Evolutionary conservation across 192 early-diverging fungal genomes (phyloP).

Genomic region (Coemansia sp.): DNA sequence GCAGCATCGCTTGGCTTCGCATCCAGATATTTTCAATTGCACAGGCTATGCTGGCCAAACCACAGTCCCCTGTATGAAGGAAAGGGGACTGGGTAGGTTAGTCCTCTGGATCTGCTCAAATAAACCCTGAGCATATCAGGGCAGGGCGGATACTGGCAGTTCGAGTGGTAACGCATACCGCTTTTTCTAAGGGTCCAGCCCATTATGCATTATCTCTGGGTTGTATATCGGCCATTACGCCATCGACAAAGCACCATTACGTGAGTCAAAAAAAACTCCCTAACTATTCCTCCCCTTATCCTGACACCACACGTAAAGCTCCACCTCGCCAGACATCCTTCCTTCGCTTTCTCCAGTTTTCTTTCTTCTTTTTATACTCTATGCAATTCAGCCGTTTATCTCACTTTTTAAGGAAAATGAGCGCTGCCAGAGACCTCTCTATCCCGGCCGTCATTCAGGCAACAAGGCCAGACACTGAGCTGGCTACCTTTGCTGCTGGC

Average conservation of each 20-base stretch:
- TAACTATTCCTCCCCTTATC: neutral
- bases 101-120: too few species aligned
- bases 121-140: neutral
- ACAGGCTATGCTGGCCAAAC: too few species aligned
- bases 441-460: slow-evolving; percentile 28
- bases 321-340: neutral
- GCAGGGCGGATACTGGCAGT: neutral
- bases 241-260: neutral
- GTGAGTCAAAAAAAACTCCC: neutral
- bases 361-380: neutral
- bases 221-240: neutral
- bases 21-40: too few species aligned
- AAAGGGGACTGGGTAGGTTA: too few species aligned
- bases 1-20: too few species aligned
- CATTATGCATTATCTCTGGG: too few species aligned
- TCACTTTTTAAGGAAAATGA: slow-evolving; percentile 19
- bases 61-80: too few species aligned
- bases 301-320: neutral
- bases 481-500: slow-evolving; percentile 87
- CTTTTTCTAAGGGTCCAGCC: neutral
- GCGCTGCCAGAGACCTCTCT: slow-evolving; percentile 17
- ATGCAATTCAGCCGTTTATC: slow-evolving; percentile 19
- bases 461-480: slow-evolving; percentile 20
- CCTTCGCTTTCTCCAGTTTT: neutral
- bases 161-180: neutral